phyloP scores from a whole-genome alignment of 1,284 basidiomycete genomes.

The Irpex sp. region DNA sequence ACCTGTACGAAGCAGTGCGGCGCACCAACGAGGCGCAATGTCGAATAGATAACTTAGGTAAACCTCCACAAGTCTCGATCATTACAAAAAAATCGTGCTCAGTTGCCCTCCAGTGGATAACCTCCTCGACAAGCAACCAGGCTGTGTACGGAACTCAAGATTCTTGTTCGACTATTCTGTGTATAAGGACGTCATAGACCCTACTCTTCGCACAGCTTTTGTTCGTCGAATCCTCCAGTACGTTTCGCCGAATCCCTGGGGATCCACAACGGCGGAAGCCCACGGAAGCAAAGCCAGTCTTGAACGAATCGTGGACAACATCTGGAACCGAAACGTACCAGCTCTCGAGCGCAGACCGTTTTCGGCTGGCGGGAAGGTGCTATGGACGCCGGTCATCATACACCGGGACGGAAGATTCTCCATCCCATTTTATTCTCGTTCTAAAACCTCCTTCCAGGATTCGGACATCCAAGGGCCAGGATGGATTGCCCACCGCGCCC shows the following conservation, averaged over 20 bases:
- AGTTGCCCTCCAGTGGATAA: neutral
- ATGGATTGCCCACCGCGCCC: conserved; percentile 4
- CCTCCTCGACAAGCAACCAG: too few species aligned
- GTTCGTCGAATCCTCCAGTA: conserved; percentile 64
- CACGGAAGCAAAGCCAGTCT: conserved; percentile 44
- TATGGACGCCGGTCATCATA: conserved; percentile 52
- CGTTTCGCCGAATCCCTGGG: conserved; percentile 72
- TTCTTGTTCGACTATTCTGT: conserved; percentile 38
- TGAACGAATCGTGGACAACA: conserved; percentile 38
- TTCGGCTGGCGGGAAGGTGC: conserved; percentile 54
- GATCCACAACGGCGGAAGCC: conserved; percentile 56
- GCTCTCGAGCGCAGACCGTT: conserved; percentile 22
- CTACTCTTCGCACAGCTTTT: conserved; percentile 39
- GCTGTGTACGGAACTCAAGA: conserved; percentile 47
- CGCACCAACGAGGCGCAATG: conserved; percentile 11
- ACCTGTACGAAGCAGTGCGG: conserved; percentile 7
- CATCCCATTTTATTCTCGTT: neutral
- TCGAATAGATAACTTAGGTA: conserved; percentile 22
- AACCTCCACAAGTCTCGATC: neutral
- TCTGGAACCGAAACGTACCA: conserved; percentile 34
- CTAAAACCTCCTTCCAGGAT: neutral
- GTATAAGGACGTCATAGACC: conserved; percentile 34
- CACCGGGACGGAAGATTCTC: neutral
- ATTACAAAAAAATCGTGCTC: neutral
- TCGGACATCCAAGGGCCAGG: neutral